These are phyloP conservation scores for Nymphaea colorata DNA, from an alignment of 164 flowering plant species.

Conservation along the genomic window DNA sequence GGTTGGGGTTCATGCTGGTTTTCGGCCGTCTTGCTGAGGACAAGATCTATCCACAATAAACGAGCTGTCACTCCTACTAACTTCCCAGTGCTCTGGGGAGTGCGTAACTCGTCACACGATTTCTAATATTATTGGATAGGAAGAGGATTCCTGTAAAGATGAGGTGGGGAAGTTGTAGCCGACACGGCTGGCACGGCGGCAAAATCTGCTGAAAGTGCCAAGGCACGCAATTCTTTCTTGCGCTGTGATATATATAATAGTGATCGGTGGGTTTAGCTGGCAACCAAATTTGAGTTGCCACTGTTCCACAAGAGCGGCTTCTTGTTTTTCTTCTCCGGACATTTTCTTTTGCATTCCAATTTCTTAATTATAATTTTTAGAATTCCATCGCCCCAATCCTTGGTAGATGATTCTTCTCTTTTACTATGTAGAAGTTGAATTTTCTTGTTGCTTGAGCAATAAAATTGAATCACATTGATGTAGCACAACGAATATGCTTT, in stretches of 20 bases:
- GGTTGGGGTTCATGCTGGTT: background rate
- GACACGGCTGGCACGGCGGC: background rate
- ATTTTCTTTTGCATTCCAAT: background rate
- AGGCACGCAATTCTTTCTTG: background rate
- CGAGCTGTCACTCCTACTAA: background rate
- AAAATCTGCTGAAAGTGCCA: background rate
- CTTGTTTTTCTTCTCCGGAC: no score
- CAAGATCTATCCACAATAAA: background rate
- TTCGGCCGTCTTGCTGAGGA: background rate
- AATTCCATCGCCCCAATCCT: background rate
- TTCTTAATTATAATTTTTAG: no score
- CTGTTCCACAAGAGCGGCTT: background rate
- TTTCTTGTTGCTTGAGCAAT: no score
- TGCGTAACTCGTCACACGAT: background rate
- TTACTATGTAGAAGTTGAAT: no score
- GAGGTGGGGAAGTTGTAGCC: background rate
- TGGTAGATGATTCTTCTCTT: no score
- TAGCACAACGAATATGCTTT: no score
- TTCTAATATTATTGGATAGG: background rate
- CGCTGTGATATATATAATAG: background rate
- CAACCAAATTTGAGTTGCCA: background rate
- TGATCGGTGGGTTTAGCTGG: background rate
- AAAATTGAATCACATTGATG: no score
- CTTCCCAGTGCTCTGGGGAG: background rate
- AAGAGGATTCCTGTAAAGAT: background rate